Evolutionary conservation across 192 early-diverging fungal genomes (phyloP).

Genomic region (Rhizophagus sp.): DNA sequence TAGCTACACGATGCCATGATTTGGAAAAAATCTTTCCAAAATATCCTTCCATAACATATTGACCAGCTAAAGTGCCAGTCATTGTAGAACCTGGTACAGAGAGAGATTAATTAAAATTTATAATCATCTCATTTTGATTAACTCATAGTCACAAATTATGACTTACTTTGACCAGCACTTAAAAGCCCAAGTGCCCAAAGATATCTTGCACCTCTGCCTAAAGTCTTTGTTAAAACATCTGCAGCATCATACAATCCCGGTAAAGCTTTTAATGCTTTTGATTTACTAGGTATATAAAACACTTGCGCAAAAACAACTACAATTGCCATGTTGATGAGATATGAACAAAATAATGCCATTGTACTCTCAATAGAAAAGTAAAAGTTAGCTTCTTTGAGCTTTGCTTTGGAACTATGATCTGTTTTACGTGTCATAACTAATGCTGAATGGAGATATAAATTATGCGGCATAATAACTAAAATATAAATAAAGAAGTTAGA

Average conservation of each 20-base stretch:
- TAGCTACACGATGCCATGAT: conserved; percentile 61
- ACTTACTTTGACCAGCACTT: conserved; percentile 70
- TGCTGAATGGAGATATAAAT: conserved; percentile 81
- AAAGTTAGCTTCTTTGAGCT: conserved; percentile 67
- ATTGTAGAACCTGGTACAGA: conserved; percentile 58
- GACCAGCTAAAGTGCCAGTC: conserved; percentile 89
- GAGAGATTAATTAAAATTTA: too few species aligned
- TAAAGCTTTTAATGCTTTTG: conserved; percentile 24
- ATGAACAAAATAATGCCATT: conserved; percentile 62
- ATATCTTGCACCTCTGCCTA: conserved; percentile 65
- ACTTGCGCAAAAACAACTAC: conserved; percentile 66
- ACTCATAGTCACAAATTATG: too few species aligned
- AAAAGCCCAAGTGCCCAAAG: conserved; percentile 86
- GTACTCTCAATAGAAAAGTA: conserved; percentile 67
- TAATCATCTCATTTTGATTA: too few species aligned
- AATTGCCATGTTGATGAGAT: conserved; percentile 68
- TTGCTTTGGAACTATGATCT: conserved; percentile 37
- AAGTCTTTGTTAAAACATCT: conserved; percentile 49
- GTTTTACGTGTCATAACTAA: conserved; percentile 41
- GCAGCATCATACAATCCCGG: conserved; percentile 69
- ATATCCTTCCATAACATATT: conserved; percentile 88
- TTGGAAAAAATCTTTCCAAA: conserved; percentile 61
- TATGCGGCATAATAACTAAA: conserved; percentile 84
- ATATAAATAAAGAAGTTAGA: neutral
- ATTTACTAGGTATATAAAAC: conserved; percentile 34